These are phyloP conservation scores for Podila epigama DNA, from an alignment of 192 early-diverging fungal genomes.

Conservation along the genomic window DNA sequence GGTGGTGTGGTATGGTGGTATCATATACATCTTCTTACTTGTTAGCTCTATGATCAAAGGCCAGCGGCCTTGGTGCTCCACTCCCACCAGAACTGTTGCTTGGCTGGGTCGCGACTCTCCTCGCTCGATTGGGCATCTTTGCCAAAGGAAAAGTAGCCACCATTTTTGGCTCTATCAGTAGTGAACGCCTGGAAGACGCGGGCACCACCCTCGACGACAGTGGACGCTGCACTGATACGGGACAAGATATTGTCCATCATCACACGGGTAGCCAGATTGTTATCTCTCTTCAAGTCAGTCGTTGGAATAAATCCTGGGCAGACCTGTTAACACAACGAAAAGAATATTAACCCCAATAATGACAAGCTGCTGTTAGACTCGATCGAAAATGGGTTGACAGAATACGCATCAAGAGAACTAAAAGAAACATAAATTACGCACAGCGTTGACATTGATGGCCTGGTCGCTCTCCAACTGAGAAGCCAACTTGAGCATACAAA, in stretches of 20 bases:
- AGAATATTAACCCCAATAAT: neutral
- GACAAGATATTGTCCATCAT: conserved; percentile 42
- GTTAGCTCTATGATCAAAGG: neutral
- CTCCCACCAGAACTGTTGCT: conserved; percentile 54
- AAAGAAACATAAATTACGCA: neutral
- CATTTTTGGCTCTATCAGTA: conserved; percentile 15
- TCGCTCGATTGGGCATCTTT: conserved; percentile 28
- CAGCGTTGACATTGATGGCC: conserved; percentile 27
- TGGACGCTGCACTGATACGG: conserved; percentile 29
- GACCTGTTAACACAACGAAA: conserved; percentile 6
- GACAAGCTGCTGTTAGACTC: neutral
- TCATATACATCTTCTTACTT: too few species aligned
- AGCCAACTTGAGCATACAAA: conserved; percentile 23
- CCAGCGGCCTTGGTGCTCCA: conserved; percentile 31
- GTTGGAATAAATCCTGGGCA: conserved; percentile 48
- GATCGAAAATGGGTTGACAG: too few species aligned
- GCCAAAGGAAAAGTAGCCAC: conserved; percentile 9
- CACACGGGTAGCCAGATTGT: conserved; percentile 22
- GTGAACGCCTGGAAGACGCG: conserved; percentile 28
- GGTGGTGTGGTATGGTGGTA: too few species aligned
- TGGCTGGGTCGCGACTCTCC: conserved; percentile 39
- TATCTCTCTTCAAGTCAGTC: conserved; percentile 40
- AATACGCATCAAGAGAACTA: neutral
- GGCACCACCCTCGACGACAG: conserved; percentile 23
- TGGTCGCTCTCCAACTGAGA: conserved; percentile 8